A percentile compares a stretch with the other conserved stretches of the same genome.
phyloP scores from a whole-genome alignment of 2,329 filamentous ascomycete genomes.

The Calonectria ilicicola region DNA sequence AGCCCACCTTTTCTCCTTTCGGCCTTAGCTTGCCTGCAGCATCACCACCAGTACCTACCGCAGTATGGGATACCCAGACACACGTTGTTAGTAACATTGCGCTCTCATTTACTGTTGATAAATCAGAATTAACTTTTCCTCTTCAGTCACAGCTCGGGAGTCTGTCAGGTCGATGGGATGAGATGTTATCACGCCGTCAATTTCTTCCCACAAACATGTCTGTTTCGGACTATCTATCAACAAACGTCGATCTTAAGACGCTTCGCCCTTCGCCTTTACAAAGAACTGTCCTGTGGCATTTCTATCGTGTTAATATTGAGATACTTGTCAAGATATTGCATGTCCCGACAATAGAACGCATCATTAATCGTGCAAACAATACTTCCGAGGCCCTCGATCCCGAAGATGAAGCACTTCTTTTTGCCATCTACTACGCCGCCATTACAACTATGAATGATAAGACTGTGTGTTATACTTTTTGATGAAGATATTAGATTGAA shows the following conservation, averaged over 20 bases:
- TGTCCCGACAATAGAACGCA: not conserved
- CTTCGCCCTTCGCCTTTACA: not conserved
- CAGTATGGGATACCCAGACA: not conserved
- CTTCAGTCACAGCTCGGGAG: not conserved
- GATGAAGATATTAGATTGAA: not conserved
- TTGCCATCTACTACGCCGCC: constrained; percentile 18
- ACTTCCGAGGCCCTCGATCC: not conserved
- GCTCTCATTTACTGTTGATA: no score
- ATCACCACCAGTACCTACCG: not conserved
- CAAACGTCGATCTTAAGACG: not conserved
- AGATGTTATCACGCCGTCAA: not conserved
- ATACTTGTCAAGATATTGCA: not conserved
- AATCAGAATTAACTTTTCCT: not conserved
- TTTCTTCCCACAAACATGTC: not conserved
- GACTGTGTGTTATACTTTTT: not conserved
- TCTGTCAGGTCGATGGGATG: no score
- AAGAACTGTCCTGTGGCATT: not conserved
- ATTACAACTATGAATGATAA: constrained; percentile 5
- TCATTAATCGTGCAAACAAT: not conserved
- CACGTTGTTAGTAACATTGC: not conserved
- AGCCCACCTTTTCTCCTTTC: not conserved
- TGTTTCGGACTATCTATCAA: not conserved
- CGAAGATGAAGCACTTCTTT: not conserved
- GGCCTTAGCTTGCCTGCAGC: not conserved
- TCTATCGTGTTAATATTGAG: not conserved